These are phyloP conservation scores for Parvularia atlantis DNA, from an alignment of 78 protist genomes.

Conservation along the genomic window DNA sequence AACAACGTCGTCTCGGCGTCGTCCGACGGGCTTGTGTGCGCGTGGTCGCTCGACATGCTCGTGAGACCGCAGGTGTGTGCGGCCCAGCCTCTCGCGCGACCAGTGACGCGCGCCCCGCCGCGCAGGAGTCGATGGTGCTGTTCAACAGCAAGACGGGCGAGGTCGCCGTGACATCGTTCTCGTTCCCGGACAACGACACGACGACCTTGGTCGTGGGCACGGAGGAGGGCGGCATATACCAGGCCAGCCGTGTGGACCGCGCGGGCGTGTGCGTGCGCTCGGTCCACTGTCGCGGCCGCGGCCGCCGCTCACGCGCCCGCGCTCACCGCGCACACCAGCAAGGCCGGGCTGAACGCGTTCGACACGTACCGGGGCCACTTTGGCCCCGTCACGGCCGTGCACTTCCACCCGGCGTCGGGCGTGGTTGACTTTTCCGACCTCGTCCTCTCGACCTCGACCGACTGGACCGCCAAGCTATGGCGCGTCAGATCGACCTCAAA, in stretches of 20 bases:
- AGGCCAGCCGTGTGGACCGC: constrained; percentile 19
- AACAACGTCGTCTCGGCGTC: constrained; percentile 56
- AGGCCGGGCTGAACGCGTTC: background rate
- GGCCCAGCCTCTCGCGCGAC: background rate
- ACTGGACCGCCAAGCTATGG: constrained; percentile 73
- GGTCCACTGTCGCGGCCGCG: no score
- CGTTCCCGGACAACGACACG: constrained; percentile 51
- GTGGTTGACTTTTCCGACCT: constrained; percentile 40
- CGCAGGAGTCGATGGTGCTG: background rate
- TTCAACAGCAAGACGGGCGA: background rate
- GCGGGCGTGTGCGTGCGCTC: background rate
- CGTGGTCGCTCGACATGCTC: constrained; percentile 65
- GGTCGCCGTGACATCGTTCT: constrained; percentile 21
- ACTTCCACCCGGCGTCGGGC: constrained; percentile 51
- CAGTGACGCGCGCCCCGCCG: background rate
- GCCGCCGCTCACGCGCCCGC: no score
- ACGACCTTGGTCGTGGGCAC: constrained; percentile 53
- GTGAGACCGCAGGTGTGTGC: constrained; percentile 39
- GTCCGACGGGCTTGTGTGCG: constrained; percentile 67
- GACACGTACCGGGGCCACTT: constrained; percentile 32
- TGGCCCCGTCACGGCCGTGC: constrained; percentile 57
- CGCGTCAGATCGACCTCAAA: no score
- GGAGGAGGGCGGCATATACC: constrained; percentile 60
- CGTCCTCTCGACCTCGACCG: constrained; percentile 51
- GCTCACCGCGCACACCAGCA: background rate